Percentiles rank a stretch among this genome's conserved stretches.
Conservation (phyloP, 768 basidiomycete species). For the Leccinum uliginosum region DNA sequence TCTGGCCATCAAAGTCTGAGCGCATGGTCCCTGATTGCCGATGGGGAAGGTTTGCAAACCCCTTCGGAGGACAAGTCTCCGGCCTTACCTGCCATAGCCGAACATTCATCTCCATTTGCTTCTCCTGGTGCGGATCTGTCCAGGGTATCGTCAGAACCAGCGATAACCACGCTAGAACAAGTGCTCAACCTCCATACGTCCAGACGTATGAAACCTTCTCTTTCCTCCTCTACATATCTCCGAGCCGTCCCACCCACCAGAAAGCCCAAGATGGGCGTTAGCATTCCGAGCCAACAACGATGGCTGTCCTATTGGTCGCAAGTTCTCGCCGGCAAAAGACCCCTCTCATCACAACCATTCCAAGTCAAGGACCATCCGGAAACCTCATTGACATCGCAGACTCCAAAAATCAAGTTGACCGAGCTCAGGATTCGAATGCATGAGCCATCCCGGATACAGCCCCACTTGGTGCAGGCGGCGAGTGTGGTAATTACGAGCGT, state of each 20-base stretch:
- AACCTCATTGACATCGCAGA: conserved; percentile 5
- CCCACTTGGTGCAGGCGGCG: conserved; percentile 52
- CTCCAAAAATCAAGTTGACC: conserved; percentile 51
- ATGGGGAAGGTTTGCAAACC: conserved; percentile 17
- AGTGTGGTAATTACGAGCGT: conserved; percentile 49
- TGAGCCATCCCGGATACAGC: conserved; percentile 48
- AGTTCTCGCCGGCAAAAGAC: conserved; percentile 53
- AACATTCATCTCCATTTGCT: background rate
- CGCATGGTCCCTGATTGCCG: conserved; percentile 19
- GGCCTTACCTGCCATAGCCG: background rate
- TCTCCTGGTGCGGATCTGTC: conserved; percentile 5
- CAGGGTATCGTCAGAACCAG: conserved; percentile 15
- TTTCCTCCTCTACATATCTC: background rate
- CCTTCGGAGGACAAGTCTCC: background rate
- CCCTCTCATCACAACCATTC: conserved; percentile 43
- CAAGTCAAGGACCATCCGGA: background rate
- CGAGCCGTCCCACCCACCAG: conserved; percentile 19
- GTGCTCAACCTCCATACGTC: conserved; percentile 69
- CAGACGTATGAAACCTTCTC: conserved; percentile 54
- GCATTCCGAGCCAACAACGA: conserved; percentile 77
- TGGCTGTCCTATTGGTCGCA: conserved; percentile 78
- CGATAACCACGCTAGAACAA: conserved; percentile 40
- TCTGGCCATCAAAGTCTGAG: conserved; percentile 14
- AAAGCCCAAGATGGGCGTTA: conserved; percentile 56
- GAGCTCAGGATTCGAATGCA: conserved; percentile 57